A percentile compares a stretch with the other conserved stretches of the same genome.
Evolutionary conservation across 805 yeast species (phyloP).

Genomic region (Sungouiella thailandica): DNA sequence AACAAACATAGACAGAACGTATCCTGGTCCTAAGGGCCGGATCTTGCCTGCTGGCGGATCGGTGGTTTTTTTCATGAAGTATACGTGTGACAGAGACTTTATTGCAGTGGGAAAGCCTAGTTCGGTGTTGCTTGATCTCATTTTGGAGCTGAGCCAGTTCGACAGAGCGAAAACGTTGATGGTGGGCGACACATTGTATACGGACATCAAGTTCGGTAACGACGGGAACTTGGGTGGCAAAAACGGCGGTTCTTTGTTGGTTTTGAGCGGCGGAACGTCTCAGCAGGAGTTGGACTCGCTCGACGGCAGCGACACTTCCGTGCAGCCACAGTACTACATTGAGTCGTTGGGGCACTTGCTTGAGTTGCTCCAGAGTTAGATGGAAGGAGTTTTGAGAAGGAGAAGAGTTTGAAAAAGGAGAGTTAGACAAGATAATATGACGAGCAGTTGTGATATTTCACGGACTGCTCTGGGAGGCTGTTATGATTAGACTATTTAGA

Average conservation of each 20-base stretch:
- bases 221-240: conserved; percentile 32
- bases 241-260: conserved; percentile 27
- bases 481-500: too few species aligned
- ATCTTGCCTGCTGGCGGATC: conserved; percentile 40
- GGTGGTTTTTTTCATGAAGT: conserved; percentile 33
- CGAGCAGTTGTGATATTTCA: too few species aligned
- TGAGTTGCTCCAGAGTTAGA: conserved; percentile 5
- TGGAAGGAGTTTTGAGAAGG: not conserved
- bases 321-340: conserved; percentile 26
- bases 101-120: conserved; percentile 38
- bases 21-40: conserved; percentile 35
- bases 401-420: conserved; percentile 2
- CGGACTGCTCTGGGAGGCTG: too few species aligned
- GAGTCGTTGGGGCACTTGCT: conserved; percentile 29
- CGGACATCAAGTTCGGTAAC: conserved; percentile 40
- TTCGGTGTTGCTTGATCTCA: conserved; percentile 23
- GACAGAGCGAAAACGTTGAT: conserved; percentile 26
- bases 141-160: conserved; percentile 23
- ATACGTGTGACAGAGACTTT: conserved; percentile 29
- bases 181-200: conserved; percentile 40
- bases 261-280: conserved; percentile 34
- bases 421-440: not conserved
- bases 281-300: conserved; percentile 18
- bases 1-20: conserved; percentile 36
- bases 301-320: conserved; percentile 9